Evolutionary conservation across 1,139 yeast species (phyloP), one percentile per base, ranked within the genome.

Genomic region (Blastobotrys ciferrii): DNA sequence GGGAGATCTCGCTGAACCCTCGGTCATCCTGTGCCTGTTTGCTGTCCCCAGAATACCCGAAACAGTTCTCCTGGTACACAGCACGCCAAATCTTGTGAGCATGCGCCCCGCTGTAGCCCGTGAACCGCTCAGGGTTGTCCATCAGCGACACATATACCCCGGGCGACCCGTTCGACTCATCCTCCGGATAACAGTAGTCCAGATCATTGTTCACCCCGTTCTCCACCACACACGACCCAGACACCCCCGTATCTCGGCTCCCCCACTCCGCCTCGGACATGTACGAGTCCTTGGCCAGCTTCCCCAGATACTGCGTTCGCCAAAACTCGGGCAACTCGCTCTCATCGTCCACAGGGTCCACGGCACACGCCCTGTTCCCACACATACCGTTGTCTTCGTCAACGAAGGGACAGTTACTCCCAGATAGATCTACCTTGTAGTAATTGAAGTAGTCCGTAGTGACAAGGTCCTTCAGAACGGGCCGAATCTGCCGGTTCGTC

Each of bases 21-120:
- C 28, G 36, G 38, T 17, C 17, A 15, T 6, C 6, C 13, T 41
- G 30, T 37, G 12, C 28, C 20, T 15, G 38, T 45, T 63, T 63
- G 12, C 54, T 56, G 43, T 67, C 73, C 50, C 82, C 77, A 40
- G 78, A 77, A 49, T 68, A 67, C n/a, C 70, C 71, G 69, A 91
- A 91, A 66, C 97, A 89, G 71, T 91, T 89, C 62, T 92, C 97
- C 45, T 81, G 81, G 67, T 94, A 94, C 40, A 94, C 89, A 52
- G 95, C 88, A 42, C 82, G 75, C 99, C 99, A 94, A 46, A 94
- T 87, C 64, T 85, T 91, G 58, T 84, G 81, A 19, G 96, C 88
- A 62, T 92, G 96, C 47, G 83, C 80, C 31, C 98, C 98, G 40
- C 91, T 86, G 64, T 94, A 94, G 0, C 98, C 98, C 1, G 98